These are phyloP conservation scores for Pharnaceum exiguum DNA, from an alignment of 148 eudicot genomes.

Conservation along the genomic window DNA sequence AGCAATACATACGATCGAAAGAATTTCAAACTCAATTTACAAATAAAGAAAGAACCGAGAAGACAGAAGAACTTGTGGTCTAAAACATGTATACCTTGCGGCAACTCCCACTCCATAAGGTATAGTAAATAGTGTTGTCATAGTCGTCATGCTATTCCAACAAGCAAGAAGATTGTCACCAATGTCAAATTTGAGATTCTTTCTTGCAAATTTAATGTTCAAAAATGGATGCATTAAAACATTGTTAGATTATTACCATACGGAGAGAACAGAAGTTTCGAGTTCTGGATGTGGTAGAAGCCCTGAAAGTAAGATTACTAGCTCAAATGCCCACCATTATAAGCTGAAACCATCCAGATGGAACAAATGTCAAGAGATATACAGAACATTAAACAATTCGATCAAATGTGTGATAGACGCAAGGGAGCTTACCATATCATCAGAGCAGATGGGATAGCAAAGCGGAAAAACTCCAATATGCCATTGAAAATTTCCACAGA, in stretches of 20 bases:
- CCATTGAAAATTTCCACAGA: conserved; percentile 61
- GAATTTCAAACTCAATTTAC: background rate
- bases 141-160: conserved; percentile 48
- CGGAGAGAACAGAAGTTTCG: conserved; percentile 73
- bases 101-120: conserved; percentile 81
- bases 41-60: background rate
- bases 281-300: conserved; percentile 78
- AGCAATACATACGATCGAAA: background rate
- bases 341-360: conserved; percentile 36
- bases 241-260: conserved; percentile 40
- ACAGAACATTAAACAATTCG: background rate
- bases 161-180: conserved; percentile 1
- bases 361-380: background rate
- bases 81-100: conserved; percentile 47
- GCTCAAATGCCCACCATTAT: conserved; percentile 91
- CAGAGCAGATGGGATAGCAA: conserved; percentile 80
- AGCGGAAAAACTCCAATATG: conserved; percentile 60
- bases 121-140: conserved; percentile 62
- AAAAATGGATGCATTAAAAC: background rate
- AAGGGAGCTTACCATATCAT: conserved; percentile 64
- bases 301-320: conserved; percentile 71
- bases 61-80: background rate
- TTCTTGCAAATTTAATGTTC: background rate
- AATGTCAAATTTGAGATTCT: background rate
- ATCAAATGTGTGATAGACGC: background rate